Base-by-base conservation (phyloP, 148 eudicot genomes). In the Nepenthes gracilis region DNA sequence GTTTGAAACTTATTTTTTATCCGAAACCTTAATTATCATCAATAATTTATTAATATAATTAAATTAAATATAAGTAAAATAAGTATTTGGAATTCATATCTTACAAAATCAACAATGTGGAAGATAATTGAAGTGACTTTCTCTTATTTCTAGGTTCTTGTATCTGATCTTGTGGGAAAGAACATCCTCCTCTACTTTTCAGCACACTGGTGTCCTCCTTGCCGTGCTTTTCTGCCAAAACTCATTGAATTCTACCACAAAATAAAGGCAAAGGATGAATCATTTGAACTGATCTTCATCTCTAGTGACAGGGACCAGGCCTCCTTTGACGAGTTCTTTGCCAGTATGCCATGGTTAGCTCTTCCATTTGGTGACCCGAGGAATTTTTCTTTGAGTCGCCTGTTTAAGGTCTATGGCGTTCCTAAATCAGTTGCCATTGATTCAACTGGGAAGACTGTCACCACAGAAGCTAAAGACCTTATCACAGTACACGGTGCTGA, bases 121-220 rank as follows among this genome's bases (percentile, higher is more conserved):
- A 4, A n/a, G 33, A 54, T 15, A 11, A 54, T 54, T 54, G 4
- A 50, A 9, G 43, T 1, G 23, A 36, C 5, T 54, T 55, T 40
- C 15, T 23, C 33, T 12, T 70, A 12, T 57, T 33, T 36, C 55
- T 75, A 88, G 91, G 60, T 85, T 56, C 80, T 69, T 36, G 76
- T 82, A 2, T 78, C 84, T 54, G 76, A 77, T 43, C 90, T 88
- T 35, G 85, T 82, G 5, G 96, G 91, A 14, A 88, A 82, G 63
- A 62, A 64, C 56, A 70, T 88, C 60, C 81, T 85, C 43, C 75
- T 88, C 2, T 88, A 80, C 49, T 88, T 88, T 65, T 80, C 91
- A 6, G 88, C 96, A 36, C 77, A 83, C 36, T 88, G 96, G 96
- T 88, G 88, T 58, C 86, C 88, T 47, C 91, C 91, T 1, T 88